Evolutionary conservation across 352 stramenopile genomes (phyloP).

Genomic region (Globisporangium sylvaticum): DNA sequence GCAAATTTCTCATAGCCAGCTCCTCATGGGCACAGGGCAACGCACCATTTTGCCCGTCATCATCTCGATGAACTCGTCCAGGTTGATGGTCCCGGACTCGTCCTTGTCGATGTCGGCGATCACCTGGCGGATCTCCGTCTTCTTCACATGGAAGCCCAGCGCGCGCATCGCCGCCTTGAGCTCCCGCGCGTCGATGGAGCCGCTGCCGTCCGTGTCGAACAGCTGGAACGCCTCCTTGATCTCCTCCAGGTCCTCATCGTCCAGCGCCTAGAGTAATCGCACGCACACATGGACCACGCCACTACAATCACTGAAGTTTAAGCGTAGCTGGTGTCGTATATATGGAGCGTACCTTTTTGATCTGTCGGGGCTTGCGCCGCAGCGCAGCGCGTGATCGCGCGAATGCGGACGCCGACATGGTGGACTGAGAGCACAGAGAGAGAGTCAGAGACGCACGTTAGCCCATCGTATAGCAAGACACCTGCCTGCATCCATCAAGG

Average conservation of each 20-base stretch:
- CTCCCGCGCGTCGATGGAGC: constrained; percentile 90
- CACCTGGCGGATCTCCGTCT: constrained; percentile 91
- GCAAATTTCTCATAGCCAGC: neutral
- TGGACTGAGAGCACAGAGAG: constrained; percentile 10
- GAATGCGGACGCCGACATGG: constrained; percentile 61
- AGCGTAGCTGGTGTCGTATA: neutral
- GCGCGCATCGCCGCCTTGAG: constrained; percentile 94
- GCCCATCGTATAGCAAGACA: neutral
- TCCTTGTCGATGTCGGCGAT: constrained; percentile 94
- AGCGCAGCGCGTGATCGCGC: constrained; percentile 53
- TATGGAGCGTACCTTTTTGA: constrained; percentile 46
- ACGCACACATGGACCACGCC: neutral
- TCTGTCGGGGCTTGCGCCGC: constrained; percentile 49
- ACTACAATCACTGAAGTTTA: neutral
- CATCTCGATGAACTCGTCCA: constrained; percentile 95
- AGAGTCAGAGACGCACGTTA: neutral
- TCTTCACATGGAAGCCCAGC: constrained; percentile 92
- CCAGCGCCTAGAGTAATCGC: constrained; percentile 40
- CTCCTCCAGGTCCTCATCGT: constrained; percentile 92
- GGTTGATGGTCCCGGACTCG: constrained; percentile 82
- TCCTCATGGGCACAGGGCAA: too few relatives aligned
- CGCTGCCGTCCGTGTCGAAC: constrained; percentile 91
- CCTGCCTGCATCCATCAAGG: neutral
- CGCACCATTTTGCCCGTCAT: constrained; percentile 91
- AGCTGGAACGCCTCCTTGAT: constrained; percentile 94